Evolutionary conservation across 306 rosid genomes (phyloP).

Genomic region (Senna tora): DNA sequence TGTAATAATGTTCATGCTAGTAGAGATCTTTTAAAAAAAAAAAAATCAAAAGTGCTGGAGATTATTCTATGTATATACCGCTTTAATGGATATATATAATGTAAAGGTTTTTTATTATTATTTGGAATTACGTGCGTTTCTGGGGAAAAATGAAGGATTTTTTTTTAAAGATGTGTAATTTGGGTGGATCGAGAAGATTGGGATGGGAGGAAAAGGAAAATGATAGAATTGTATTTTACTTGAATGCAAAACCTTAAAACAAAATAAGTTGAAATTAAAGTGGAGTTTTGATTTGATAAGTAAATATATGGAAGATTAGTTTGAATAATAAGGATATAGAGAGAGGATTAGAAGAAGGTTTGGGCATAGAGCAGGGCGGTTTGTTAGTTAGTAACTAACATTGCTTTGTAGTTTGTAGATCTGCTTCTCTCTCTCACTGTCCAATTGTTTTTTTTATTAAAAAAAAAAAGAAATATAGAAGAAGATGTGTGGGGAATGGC

Average conservation of each 20-base stretch:
- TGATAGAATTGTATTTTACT: no score
- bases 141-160: not conserved
- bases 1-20: slow-evolving; percentile 35
- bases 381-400: not conserved
- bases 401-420: not conserved
- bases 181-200: no score
- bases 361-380: not conserved
- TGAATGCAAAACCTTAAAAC: no score
- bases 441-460: not conserved
- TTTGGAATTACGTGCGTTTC: not conserved
- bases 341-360: not conserved
- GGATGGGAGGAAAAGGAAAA: no score
- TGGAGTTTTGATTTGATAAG: not conserved
- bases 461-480: no score
- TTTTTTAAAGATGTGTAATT: no score
- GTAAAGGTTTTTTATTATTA: slow-evolving; percentile 1
- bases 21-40: not conserved
- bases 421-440: not conserved
- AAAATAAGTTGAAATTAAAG: not conserved
- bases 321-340: not conserved
- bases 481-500: slow-evolving; percentile 22
- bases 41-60: not conserved
- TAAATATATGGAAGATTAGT: not conserved
- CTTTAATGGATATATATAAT: slow-evolving; percentile 18
- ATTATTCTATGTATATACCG: slow-evolving; percentile 13